These are phyloP conservation scores for Pestalotiopsis sp. DNA, from an alignment of 2,329 filamentous ascomycete genomes.

Conservation along the genomic window DNA sequence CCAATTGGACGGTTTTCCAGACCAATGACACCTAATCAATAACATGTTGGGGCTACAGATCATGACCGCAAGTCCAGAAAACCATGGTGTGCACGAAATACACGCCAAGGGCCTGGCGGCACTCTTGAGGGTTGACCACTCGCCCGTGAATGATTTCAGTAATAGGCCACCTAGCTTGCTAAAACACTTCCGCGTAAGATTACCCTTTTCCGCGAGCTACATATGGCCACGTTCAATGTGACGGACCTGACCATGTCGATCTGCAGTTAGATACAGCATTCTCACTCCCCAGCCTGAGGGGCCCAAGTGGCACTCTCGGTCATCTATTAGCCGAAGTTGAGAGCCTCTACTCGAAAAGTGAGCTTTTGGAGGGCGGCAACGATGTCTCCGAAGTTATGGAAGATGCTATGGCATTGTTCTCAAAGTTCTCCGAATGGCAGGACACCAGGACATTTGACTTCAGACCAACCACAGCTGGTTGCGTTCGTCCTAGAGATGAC, in stretches of 20 bases:
- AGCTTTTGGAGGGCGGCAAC: not conserved
- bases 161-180: too few relatives aligned
- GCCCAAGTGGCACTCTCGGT: not conserved
- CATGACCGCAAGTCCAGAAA: conserved; percentile 15
- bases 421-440: conserved; percentile 18
- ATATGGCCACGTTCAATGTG: not conserved
- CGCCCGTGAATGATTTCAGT: conserved; percentile 5
- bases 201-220: not conserved
- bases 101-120: conserved; percentile 22
- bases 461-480: conserved; percentile 15
- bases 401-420: not conserved
- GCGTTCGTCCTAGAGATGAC: not conserved
- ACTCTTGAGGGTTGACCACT: conserved; percentile 11
- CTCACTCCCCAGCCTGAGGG: not conserved
- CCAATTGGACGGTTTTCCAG: not conserved
- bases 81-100: conserved; percentile 18
- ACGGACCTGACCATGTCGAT: not conserved
- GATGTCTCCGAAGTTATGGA: not conserved
- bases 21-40: not conserved
- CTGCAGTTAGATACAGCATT: not conserved
- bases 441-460: conserved; percentile 17
- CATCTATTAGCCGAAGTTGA: not conserved
- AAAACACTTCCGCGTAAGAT: not conserved
- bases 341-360: not conserved
- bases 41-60: conserved; percentile 13